A percentile compares a stretch with the other conserved stretches of the same genome.
Conservation (phyloP, 108 stramenopile genomes). For the Cyclotella sp. region DNA sequence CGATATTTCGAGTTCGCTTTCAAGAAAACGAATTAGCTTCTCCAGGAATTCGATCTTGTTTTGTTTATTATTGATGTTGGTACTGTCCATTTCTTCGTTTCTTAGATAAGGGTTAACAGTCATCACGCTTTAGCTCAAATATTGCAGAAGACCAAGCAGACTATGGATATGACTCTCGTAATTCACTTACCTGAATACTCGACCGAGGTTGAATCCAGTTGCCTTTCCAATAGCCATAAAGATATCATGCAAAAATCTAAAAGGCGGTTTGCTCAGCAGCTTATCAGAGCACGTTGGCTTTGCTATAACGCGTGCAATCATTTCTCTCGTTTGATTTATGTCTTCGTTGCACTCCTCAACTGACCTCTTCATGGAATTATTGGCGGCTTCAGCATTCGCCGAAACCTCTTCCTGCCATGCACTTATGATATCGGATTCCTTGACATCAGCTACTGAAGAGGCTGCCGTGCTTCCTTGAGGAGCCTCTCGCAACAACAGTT, state of each 20-base stretch:
- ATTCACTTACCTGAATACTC: slow-evolving; percentile 42
- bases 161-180: neutral
- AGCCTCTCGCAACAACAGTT: neutral
- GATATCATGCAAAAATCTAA: slow-evolving; percentile 87
- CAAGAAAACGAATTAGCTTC: slow-evolving; percentile 62
- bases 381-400: neutral
- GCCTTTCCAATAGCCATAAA: slow-evolving; percentile 58
- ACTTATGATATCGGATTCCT: too few species aligned
- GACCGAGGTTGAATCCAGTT: slow-evolving; percentile 51
- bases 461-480: too few species aligned
- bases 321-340: slow-evolving; percentile 37
- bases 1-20: slow-evolving; percentile 33
- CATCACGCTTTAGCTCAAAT: neutral
- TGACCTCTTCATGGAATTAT: slow-evolving; percentile 1
- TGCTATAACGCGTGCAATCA: slow-evolving; percentile 55
- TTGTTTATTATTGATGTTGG: slow-evolving; percentile 65
- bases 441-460: too few species aligned
- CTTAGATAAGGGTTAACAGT: neutral
- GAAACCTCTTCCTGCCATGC: neutral
- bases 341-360: slow-evolving; percentile 37
- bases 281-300: slow-evolving; percentile 85
- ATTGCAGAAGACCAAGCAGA: slow-evolving; percentile 22
- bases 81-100: slow-evolving; percentile 48
- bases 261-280: slow-evolving; percentile 82
- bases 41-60: slow-evolving; percentile 69